These are phyloP conservation scores for Passiflora organensis DNA, from an alignment of 345 rosid genomes.

Conservation along the genomic window DNA sequence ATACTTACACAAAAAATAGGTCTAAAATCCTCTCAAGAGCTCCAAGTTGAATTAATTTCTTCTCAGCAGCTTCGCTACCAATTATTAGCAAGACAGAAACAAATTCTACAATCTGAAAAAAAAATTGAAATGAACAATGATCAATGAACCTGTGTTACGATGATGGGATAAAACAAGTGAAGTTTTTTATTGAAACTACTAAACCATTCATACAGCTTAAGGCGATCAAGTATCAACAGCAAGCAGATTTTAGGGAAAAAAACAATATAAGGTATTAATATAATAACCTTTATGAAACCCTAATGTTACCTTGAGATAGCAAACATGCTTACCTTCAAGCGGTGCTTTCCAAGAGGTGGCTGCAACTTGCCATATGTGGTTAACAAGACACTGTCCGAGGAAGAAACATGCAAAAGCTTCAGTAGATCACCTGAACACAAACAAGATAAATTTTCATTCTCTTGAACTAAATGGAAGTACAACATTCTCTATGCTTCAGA, in stretches of 20 bases:
- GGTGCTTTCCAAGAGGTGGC: slow-evolving; percentile 94
- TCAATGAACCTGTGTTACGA: background rate
- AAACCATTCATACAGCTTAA: background rate
- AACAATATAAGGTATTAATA: background rate
- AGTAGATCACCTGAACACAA: slow-evolving; percentile 64
- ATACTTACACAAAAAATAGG: slow-evolving; percentile 82
- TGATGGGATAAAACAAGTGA: background rate
- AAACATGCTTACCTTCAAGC: slow-evolving; percentile 56
- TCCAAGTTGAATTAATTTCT: slow-evolving; percentile 69
- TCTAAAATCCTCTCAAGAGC: slow-evolving; percentile 61
- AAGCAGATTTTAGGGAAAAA: slow-evolving; percentile 7
- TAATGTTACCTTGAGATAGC: background rate
- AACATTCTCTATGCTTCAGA: no score
- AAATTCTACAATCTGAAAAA: slow-evolving; percentile 85
- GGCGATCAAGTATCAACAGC: slow-evolving; percentile 11
- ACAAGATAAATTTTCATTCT: background rate
- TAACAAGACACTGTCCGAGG: slow-evolving; percentile 46
- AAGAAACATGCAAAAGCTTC: slow-evolving; percentile 68
- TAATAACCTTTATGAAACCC: slow-evolving; percentile 1
- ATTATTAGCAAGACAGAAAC: slow-evolving; percentile 73
- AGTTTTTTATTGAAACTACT: background rate
- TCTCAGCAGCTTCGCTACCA: slow-evolving; percentile 81
- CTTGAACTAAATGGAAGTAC: background rate
- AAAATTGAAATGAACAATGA: background rate
- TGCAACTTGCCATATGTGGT: slow-evolving; percentile 90